Percentiles rank a stretch among this genome's conserved stretches.
phyloP scores from a whole-genome alignment of 2,329 filamentous ascomycete species.

The Penicillium decumbens region DNA sequence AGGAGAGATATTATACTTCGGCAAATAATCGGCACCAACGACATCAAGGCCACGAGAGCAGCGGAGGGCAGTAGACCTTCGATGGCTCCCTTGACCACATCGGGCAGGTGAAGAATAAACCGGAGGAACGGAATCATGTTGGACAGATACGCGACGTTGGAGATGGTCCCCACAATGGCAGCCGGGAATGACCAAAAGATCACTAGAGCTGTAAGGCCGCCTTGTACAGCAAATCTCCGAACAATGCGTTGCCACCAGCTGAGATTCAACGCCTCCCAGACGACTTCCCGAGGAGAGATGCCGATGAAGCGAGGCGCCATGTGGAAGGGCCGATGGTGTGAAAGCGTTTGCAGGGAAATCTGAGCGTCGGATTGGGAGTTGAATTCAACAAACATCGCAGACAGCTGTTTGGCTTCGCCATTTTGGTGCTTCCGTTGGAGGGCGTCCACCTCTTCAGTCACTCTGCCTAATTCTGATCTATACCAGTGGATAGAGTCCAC shows the following conservation, averaged over 20 bases:
- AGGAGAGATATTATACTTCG: constrained; percentile 52
- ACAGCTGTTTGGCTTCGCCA: constrained; percentile 60
- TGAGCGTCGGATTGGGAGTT: constrained; percentile 76
- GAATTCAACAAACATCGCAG: constrained; percentile 88
- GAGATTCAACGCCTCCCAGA: constrained; percentile 79
- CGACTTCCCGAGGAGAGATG: constrained; percentile 74
- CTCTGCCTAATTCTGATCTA: constrained; percentile 65
- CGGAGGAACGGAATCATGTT: constrained; percentile 55
- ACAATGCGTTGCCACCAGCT: constrained; percentile 78
- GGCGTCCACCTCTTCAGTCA: constrained; percentile 64
- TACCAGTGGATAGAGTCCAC: constrained; percentile 89
- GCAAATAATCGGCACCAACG: constrained; percentile 76
- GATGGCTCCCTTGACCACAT: constrained; percentile 68
- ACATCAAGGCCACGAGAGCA: constrained; percentile 76
- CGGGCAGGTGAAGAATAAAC: constrained; percentile 70
- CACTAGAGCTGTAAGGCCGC: constrained; percentile 69
- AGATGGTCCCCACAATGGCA: constrained; percentile 77
- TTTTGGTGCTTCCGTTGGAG: constrained; percentile 61
- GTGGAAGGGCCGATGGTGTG: constrained; percentile 78
- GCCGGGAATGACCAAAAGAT: constrained; percentile 80
- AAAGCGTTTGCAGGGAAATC: constrained; percentile 74
- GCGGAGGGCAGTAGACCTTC: constrained; percentile 79
- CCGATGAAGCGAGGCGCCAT: constrained; percentile 86
- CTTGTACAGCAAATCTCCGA: constrained; percentile 63
- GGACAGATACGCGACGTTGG: constrained; percentile 69